Base-by-base conservation (phyloP, 306 rosid genomes). In the Elaeagnus macrophylla region DNA sequence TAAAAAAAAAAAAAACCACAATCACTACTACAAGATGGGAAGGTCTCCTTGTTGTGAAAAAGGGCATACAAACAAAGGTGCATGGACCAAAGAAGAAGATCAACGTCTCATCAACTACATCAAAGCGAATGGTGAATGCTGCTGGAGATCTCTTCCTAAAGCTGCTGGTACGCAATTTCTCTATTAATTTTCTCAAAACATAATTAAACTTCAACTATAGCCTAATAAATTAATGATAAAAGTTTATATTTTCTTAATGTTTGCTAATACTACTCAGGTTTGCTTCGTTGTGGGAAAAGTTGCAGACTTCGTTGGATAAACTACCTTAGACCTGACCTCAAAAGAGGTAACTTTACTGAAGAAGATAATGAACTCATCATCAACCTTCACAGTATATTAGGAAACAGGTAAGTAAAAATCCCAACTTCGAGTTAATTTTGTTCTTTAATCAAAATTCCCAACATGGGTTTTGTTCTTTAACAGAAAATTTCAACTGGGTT, bases 11-110 rank as follows among this genome's bases (percentile, higher is more conserved):
- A 25, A n/a, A 8, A n/a, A 8, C 5, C 10, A 39, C 20, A 10
- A 37, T n/a, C 9, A 15, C 6, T 6, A 37, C 38, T 6, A 17
- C 32, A 25, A 55, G 2, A 53, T 53, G 58, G 58, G 58, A 3
- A 73, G 94, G 64, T 78, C 84, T 62, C 94, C 94, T 45, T 84
- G 88, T 38, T 81, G 94, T 8, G 94, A 84, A 64, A 81, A 81
- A 56, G 79, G 72, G 46, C 84, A 81, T 78, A 84, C 81, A 0
- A 84, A 81, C 72, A 84, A 81, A 72, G 94, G 94, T 2, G 86
- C 94, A 25, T 84, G 94, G 94, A 79, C 88, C 50, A 84, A 76
- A 67, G 80, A 79, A 37, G 94, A 84, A 74, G 94, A 84, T 12
- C 59, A 81, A 50, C 84, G 84, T 44, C 94, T 84, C 75, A 74